A percentile compares a stretch with the other conserved stretches of the same genome.
phyloP scores from a whole-genome alignment of 345 rosid species.

The Psidium guajava region DNA sequence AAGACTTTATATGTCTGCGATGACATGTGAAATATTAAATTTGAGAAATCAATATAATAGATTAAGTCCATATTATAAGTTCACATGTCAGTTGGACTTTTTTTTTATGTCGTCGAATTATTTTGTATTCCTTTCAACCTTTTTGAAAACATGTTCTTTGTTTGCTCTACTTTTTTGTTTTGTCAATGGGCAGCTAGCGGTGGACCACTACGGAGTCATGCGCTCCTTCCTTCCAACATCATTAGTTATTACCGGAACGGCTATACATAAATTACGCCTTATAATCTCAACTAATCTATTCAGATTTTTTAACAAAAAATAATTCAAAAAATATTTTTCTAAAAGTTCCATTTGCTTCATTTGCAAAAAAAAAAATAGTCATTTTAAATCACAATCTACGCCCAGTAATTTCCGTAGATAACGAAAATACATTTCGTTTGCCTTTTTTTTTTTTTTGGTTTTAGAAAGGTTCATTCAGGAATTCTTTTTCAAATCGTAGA shows the following conservation, averaged over 20 bases:
- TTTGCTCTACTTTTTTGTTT: background rate
- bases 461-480: background rate
- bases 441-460: background rate
- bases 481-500: background rate
- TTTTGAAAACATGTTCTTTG: background rate
- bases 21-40: accelerated
- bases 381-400: background rate
- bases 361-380: background rate
- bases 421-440: accelerated
- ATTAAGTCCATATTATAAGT: background rate
- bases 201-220: background rate
- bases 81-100: background rate
- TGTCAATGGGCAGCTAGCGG: background rate
- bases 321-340: background rate
- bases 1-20: background rate
- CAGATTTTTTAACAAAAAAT: background rate
- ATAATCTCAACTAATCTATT: background rate
- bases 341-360: background rate
- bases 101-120: background rate
- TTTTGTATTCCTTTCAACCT: background rate
- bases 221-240: background rate
- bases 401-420: background rate
- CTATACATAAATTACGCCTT: background rate
- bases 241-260: background rate
- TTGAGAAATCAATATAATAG: background rate